A percentile compares a stretch with the other conserved stretches of the same genome.
Evolutionary conservation across 1,284 basidiomycete genomes (phyloP).

Genomic region (Ganoderma lucidum): DNA sequence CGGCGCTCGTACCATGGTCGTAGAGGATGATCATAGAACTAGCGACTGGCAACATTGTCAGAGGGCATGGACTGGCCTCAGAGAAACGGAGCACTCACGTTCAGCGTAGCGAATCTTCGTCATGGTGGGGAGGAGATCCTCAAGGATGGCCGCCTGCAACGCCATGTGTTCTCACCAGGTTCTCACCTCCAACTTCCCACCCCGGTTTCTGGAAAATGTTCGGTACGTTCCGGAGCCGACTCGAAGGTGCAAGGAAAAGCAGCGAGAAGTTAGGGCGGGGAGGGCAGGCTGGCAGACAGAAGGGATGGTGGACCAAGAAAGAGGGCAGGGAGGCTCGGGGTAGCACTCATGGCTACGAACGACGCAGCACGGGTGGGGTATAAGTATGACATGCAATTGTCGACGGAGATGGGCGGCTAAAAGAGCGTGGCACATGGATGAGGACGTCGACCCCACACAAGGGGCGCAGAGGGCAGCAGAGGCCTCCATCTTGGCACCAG

Average conservation of each 20-base stretch:
- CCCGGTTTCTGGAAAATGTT: not conserved
- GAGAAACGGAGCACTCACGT: conserved; percentile 18
- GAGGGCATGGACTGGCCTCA: not conserved
- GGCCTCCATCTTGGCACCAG: not conserved
- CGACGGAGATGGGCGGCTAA: not conserved
- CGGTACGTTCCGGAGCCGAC: not conserved
- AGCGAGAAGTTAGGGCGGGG: not conserved
- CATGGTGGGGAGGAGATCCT: conserved; percentile 25
- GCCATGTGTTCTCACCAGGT: conserved; percentile 11
- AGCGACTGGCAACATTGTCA: conserved; percentile 21
- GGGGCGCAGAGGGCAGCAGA: not conserved
- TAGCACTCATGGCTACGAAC: not conserved
- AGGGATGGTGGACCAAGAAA: not conserved
- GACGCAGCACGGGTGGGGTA: not conserved
- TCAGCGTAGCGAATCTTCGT: conserved; percentile 32
- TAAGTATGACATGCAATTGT: conserved; percentile 1
- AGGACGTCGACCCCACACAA: not conserved
- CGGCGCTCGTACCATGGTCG: conserved; percentile 27
- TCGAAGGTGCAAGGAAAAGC: not conserved
- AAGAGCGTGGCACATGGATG: not conserved
- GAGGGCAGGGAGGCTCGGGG: not conserved
- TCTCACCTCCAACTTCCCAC: not conserved
- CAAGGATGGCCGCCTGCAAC: conserved; percentile 21
- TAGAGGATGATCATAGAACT: conserved; percentile 31
- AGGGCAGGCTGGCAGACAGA: conserved; percentile 1